These are phyloP conservation scores for Hysterium pulicare DNA, from an alignment of 2,329 filamentous ascomycete species.

Conservation along the genomic window DNA sequence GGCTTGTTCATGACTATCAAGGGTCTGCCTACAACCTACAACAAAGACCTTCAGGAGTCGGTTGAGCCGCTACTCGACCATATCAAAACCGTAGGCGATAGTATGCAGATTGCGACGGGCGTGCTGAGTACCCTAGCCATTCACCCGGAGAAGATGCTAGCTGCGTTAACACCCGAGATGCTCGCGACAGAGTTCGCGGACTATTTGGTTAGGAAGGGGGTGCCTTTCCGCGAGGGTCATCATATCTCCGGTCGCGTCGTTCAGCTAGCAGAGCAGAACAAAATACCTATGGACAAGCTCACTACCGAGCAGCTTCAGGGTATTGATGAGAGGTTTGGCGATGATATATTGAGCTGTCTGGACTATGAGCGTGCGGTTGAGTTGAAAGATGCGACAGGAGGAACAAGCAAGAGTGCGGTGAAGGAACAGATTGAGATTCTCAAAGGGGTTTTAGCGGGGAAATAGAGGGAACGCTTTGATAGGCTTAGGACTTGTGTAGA, in stretches of 20 bases:
- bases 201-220: conserved; percentile 61
- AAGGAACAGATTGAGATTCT: conserved; percentile 60
- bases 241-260: conserved; percentile 73
- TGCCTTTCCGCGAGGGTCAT: conserved; percentile 77
- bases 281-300: conserved; percentile 67
- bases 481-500: neutral
- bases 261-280: conserved; percentile 65
- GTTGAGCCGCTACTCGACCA: conserved; percentile 83
- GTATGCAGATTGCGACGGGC: conserved; percentile 77
- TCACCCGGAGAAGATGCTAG: conserved; percentile 71
- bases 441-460: conserved; percentile 39
- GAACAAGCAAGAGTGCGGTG: conserved; percentile 69
- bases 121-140: conserved; percentile 71
- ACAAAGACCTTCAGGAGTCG: conserved; percentile 89
- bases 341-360: conserved; percentile 68
- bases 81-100: conserved; percentile 77
- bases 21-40: conserved; percentile 77
- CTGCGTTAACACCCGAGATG: conserved; percentile 78
- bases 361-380: conserved; percentile 83
- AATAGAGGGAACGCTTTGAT: neutral
- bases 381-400: conserved; percentile 70
- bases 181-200: conserved; percentile 69
- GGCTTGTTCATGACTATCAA: conserved; percentile 75
- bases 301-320: conserved; percentile 62
- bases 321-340: conserved; percentile 66